These are phyloP conservation scores for Phytopythium oedochilum DNA, from an alignment of 352 stramenopile genomes.

Conservation along the genomic window DNA sequence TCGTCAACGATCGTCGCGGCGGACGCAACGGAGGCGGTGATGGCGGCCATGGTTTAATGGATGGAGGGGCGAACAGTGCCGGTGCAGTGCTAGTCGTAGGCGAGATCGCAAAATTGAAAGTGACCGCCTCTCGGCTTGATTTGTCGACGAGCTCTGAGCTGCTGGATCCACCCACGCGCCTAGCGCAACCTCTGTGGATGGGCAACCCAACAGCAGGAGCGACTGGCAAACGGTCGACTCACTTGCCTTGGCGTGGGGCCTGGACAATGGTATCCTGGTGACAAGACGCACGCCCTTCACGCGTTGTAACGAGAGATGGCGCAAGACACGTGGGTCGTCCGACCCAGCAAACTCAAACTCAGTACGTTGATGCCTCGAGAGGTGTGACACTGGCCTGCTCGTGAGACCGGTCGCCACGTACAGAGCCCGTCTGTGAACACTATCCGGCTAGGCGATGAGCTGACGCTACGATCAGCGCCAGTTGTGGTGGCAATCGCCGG, in stretches of 20 bases:
- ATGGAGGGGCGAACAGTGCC: too few species aligned
- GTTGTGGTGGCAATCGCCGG: not conserved
- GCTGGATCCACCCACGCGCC: not conserved
- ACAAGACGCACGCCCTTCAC: not conserved
- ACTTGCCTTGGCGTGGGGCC: not conserved
- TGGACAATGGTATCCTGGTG: not conserved
- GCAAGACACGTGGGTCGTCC: too few species aligned
- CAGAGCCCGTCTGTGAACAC: not conserved
- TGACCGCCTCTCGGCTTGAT: too few species aligned
- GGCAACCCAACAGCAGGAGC: not conserved
- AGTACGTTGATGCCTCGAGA: not conserved
- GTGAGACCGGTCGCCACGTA: not conserved
- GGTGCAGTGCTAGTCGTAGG: too few species aligned
- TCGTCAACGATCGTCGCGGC: not conserved
- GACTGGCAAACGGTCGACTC: not conserved
- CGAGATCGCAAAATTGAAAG: too few species aligned
- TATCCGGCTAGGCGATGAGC: not conserved
- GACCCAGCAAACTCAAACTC: not conserved
- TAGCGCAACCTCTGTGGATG: not conserved
- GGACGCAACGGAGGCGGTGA: not conserved
- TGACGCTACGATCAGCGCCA: not conserved
- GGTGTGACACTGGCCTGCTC: not conserved
- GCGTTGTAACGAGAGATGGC: too few species aligned
- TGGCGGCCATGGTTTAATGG: slow-evolving; percentile 9
- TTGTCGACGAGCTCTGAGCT: not conserved